Base-by-base conservation (phyloP, 202 grass and related monocot species). In the Zizania palustris region DNA sequence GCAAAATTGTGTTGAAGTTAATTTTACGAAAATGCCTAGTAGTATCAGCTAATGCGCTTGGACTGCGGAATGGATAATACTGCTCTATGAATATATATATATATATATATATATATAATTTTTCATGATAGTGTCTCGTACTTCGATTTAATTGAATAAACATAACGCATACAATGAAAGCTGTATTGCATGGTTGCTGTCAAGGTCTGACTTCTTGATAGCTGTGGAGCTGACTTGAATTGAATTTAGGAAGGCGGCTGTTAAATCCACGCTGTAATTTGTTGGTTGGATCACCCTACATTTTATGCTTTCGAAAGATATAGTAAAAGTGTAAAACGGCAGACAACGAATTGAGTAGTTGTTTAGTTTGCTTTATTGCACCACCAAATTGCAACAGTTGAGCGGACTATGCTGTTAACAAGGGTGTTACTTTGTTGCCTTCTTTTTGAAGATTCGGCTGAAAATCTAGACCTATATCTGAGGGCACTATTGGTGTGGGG, bases 201-300 rank as follows among this genome's bases (percentile, higher is more conserved):
- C 19, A 1, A 18, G 2, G 5, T 39, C 4, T 40, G 5, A 19
- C 37, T 9, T 9, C 18, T 56, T 7, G 15, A 21, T 8, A 55
- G 21, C 4, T 4, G 14, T 40, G 37, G 61, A 45, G 45, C 45
- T 3, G 33, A 36, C 37, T 35, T 81, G 15, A 69, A 76, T 4
- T 63, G 45, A 71, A 61, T 37, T 12, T 0, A 22, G 3, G 57
- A 20, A 34, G n/a, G 57, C 82, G 59, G 57, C 59, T 43, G 21
- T 77, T 84, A 7, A 77, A 70, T 77, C 41, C 68, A 48, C 38
- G 67, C 49, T 35, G 57, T 67, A 79, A 66, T 59, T 69, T 75
- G 72, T 69, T 69, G 63, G 35, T 69, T 76, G 9, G 41, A 9
- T 41, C 56, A 50, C 68, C 53, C 51, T 38, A 46, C 51, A 11